Conservation (phyloP, 192 early-diverging fungal genomes). For the Podila epigama region DNA sequence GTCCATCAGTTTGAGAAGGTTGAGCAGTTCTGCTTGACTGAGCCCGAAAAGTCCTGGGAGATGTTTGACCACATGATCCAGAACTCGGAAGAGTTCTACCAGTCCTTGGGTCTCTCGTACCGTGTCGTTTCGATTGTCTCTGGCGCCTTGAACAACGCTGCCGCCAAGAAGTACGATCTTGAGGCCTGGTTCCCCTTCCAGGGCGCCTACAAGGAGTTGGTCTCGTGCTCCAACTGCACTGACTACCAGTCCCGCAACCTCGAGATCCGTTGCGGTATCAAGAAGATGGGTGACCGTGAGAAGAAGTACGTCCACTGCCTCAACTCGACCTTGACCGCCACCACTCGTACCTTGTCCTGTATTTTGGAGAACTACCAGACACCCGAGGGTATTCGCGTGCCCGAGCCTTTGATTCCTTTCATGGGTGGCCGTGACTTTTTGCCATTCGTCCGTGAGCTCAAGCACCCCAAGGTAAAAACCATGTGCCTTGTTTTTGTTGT, state of each 20-base stretch:
- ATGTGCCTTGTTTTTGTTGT: too few species aligned
- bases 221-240: constrained; percentile 99
- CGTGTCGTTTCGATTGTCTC: constrained; percentile 96
- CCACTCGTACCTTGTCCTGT: constrained; percentile 94
- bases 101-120: constrained; percentile 93
- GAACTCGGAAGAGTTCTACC: constrained; percentile 93
- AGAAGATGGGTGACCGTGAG: constrained; percentile 94
- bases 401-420: constrained; percentile 84
- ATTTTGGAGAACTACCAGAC: constrained; percentile 98
- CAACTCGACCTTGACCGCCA: constrained; percentile 97
- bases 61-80: constrained; percentile 97
- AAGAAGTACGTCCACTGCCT: constrained; percentile 98
- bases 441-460: constrained; percentile 70
- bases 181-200: constrained; percentile 99
- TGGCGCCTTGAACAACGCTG: constrained; percentile 97
- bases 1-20: constrained; percentile 99
- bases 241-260: constrained; percentile 96
- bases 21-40: constrained; percentile 97
- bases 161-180: constrained; percentile 99
- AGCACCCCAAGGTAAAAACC: constrained; percentile 42
- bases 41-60: constrained; percentile 98
- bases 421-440: constrained; percentile 95
- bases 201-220: constrained; percentile 97
- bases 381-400: constrained; percentile 86
- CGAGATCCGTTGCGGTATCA: constrained; percentile 95